Conservation (phyloP, 2,329 filamentous ascomycete species). For the Pseudopithomyces maydicus region DNA sequence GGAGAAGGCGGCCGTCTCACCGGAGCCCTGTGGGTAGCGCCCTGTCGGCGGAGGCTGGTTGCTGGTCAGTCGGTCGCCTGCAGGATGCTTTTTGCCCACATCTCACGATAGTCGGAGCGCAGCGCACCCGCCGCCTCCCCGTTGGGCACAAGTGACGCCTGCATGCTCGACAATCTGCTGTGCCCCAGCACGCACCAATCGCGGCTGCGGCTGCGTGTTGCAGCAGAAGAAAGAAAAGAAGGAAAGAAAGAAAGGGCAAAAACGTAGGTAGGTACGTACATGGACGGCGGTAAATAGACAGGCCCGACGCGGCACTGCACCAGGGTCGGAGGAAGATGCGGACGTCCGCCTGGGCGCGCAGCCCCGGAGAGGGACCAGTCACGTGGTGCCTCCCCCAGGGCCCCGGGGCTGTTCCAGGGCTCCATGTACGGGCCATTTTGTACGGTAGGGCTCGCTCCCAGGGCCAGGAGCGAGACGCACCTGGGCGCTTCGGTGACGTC, state of each 20-base stretch:
- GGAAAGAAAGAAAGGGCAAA: not conserved
- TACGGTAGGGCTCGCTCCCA: too few relatives aligned
- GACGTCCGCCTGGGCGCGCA: too few relatives aligned
- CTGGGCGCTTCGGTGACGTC: not conserved
- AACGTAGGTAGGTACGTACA: too few relatives aligned
- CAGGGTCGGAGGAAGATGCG: too few relatives aligned
- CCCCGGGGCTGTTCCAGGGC: not conserved
- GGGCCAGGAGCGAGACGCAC: not conserved
- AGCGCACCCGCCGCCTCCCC: slow-evolving; percentile 6
- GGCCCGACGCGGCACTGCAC: not conserved
- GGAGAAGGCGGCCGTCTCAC: slow-evolving; percentile 1
- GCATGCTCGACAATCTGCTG: not conserved
- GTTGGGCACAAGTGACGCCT: slow-evolving; percentile 16
- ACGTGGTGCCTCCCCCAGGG: not conserved
- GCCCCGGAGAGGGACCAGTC: too few relatives aligned
- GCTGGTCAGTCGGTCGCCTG: slow-evolving; percentile 8
- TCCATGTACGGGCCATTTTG: too few relatives aligned
- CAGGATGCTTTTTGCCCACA: slow-evolving; percentile 3
- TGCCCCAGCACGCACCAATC: not conserved
- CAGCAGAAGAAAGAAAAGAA: not conserved
- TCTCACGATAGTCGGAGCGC: slow-evolving; percentile 24
- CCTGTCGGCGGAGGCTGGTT: not conserved
- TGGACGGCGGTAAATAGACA: too few relatives aligned
- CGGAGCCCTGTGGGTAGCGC: not conserved
- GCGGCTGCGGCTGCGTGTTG: not conserved